Evolutionary conservation across 345 rosid genomes (phyloP).

Genomic region (Populus deltoides): DNA sequence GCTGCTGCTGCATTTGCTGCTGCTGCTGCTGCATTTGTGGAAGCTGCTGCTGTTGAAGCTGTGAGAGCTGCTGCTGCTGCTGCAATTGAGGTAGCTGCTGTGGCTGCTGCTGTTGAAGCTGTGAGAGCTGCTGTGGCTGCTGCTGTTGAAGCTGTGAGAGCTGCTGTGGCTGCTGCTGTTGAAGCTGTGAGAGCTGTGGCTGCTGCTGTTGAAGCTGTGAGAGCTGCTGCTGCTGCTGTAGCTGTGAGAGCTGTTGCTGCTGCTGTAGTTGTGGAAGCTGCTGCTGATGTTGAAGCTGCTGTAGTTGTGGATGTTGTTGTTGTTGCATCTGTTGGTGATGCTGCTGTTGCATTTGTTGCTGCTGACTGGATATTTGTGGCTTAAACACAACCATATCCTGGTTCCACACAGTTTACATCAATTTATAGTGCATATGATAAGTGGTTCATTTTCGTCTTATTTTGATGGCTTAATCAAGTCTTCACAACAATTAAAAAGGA

Average conservation of each 20-base stretch:
- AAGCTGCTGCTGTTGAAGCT: slow-evolving; percentile 4
- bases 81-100: background rate
- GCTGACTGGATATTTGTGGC: slow-evolving; percentile 82
- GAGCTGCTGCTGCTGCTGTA: slow-evolving; percentile 26
- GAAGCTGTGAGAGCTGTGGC: no score
- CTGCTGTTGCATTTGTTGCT: slow-evolving; percentile 30
- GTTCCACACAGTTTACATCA: background rate
- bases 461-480: background rate
- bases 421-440: background rate
- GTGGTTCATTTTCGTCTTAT: background rate
- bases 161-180: background rate
- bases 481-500: background rate
- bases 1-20: slow-evolving; percentile 16
- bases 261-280: background rate
- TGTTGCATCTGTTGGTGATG: slow-evolving; percentile 19
- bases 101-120: slow-evolving; percentile 29
- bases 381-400: slow-evolving; percentile 98
- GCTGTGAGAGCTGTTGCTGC: slow-evolving; percentile 10
- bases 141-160: slow-evolving; percentile 24
- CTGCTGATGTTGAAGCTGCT: slow-evolving; percentile 14
- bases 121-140: slow-evolving; percentile 37
- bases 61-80: slow-evolving; percentile 15
- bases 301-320: slow-evolving; percentile 17
- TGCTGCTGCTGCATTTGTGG: slow-evolving; percentile 27
- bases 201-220: slow-evolving; percentile 18